Conservation (phyloP, 495 filamentous ascomycete species). For the Melanomma pulvis-pyrius region DNA sequence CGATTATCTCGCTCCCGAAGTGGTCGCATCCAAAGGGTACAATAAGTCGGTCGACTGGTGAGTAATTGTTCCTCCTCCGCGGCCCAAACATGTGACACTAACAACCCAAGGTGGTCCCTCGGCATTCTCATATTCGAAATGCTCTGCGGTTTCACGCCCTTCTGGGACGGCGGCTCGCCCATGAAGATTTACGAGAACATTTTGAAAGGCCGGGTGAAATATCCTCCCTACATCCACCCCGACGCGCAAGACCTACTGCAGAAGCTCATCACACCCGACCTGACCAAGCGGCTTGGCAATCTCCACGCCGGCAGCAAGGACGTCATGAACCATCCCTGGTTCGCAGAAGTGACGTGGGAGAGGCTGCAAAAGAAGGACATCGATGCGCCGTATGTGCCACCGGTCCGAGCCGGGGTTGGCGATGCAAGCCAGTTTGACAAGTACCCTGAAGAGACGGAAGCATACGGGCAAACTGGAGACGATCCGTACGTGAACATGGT, state of each 20-base stretch:
- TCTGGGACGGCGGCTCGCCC: constrained; percentile 95
- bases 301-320: constrained; percentile 89
- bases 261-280: constrained; percentile 88
- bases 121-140: constrained; percentile 99
- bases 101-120: constrained; percentile 81
- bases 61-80: constrained; percentile 41
- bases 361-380: constrained; percentile 91
- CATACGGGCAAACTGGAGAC: constrained; percentile 74
- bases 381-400: constrained; percentile 97
- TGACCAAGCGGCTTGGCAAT: constrained; percentile 94
- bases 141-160: constrained; percentile 97
- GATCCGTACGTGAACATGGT: constrained; percentile 70
- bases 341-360: constrained; percentile 97
- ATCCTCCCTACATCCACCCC: constrained; percentile 89
- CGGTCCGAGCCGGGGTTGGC: constrained; percentile 86
- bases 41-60: constrained; percentile 99
- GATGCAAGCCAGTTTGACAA: constrained; percentile 98
- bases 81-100: constrained; percentile 13
- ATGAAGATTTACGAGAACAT: constrained; percentile 99
- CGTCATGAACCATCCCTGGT: constrained; percentile 95
- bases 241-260: constrained; percentile 92
- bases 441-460: constrained; percentile 94
- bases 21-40: constrained; percentile 96
- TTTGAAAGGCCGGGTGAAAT: constrained; percentile 88
- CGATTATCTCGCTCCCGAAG: constrained; percentile 97